Evolutionary conservation across 306 rosid species (phyloP).

Genomic region (Prosopis cineraria): DNA sequence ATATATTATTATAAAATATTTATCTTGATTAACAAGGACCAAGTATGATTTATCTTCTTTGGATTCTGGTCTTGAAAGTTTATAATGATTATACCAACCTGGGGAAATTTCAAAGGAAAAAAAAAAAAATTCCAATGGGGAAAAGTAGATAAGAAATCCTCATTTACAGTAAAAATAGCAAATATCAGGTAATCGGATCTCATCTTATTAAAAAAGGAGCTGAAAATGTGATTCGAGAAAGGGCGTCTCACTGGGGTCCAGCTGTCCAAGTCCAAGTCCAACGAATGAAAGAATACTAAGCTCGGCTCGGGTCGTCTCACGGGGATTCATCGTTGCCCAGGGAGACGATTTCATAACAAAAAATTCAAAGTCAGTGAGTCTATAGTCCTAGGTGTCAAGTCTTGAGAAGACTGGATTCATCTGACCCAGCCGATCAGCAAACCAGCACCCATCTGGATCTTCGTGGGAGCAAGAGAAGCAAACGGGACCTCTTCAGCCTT

Average conservation of each 20-base stretch:
- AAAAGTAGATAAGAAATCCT: not conserved
- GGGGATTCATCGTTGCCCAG: not conserved
- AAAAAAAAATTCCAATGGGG: not conserved
- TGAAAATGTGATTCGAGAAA: not conserved
- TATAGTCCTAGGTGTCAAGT: not conserved
- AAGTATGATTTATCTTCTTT: not conserved
- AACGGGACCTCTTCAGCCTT: slow-evolving; percentile 22
- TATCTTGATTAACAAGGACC: not conserved
- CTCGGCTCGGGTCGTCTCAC: not conserved
- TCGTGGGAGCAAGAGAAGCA: slow-evolving; percentile 1
- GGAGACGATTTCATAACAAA: not conserved
- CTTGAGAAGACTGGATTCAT: not conserved
- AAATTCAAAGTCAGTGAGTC: not conserved
- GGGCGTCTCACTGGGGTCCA: slow-evolving; percentile 13
- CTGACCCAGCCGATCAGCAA: not conserved
- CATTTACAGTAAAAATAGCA: not conserved
- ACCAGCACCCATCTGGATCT: not conserved
- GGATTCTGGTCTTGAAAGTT: not conserved
- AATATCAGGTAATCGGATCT: not conserved
- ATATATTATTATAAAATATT: too few relatives aligned
- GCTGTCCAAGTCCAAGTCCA: not conserved
- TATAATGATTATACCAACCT: not conserved
- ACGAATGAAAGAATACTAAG: not conserved
- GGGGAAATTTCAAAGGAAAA: not conserved
- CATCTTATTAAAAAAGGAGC: not conserved